A percentile compares a stretch with the other conserved stretches of the same genome.
These are phyloP conservation scores for Wickerhamiella dianesei DNA, from an alignment of 805 yeast species.

Conservation along the genomic window DNA sequence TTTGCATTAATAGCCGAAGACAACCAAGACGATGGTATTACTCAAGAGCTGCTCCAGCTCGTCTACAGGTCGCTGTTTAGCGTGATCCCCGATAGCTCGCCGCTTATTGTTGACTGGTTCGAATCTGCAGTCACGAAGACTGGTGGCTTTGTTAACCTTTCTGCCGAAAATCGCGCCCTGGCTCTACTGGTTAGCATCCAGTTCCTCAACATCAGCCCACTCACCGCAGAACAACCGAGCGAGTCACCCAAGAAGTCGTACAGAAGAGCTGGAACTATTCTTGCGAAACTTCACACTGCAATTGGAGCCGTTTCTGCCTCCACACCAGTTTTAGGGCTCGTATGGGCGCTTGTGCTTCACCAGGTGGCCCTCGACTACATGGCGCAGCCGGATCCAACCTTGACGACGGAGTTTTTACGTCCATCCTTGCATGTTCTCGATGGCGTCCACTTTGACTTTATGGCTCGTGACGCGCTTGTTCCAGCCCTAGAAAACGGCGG, in stretches of 20 bases:
- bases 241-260: conserved; percentile 1
- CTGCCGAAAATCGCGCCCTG: conserved; percentile 5
- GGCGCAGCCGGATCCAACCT: conserved; percentile 13
- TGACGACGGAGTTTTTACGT: not conserved
- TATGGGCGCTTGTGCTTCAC: conserved; percentile 22
- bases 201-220: conserved; percentile 21
- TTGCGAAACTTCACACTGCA: conserved; percentile 13
- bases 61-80: conserved; percentile 15
- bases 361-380: conserved; percentile 18
- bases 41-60: conserved; percentile 13
- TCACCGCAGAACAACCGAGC: conserved; percentile 8
- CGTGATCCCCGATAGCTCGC: conserved; percentile 16
- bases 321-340: conserved; percentile 13
- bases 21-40: conserved; percentile 2
- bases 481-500: conserved; percentile 4
- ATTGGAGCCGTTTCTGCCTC: conserved; percentile 2
- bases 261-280: conserved; percentile 13
- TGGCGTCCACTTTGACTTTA: conserved; percentile 3
- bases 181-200: conserved; percentile 15
- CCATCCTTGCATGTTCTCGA: conserved; percentile 2
- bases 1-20: conserved; percentile 6
- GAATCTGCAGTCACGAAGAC: conserved; percentile 1
- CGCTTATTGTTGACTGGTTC: conserved; percentile 14
- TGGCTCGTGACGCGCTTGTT: conserved; percentile 5
- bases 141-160: not conserved